A percentile compares a stretch with the other conserved stretches of the same genome.
Evolutionary conservation across 1,139 yeast species (phyloP).

Genomic region (Nadsonia starkeyi-henricii): DNA sequence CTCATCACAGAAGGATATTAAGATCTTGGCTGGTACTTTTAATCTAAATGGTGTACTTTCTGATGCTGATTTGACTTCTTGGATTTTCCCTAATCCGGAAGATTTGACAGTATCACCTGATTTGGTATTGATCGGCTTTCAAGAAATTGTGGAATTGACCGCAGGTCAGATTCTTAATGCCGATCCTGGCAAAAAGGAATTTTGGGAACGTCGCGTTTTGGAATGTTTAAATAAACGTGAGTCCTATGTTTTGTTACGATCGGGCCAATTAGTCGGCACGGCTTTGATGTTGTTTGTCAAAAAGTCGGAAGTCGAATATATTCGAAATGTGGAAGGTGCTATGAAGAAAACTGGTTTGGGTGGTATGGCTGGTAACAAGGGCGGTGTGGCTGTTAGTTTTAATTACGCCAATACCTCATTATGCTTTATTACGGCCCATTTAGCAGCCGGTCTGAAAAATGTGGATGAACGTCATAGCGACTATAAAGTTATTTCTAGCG

Average conservation of each 20-base stretch:
- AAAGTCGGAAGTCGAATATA: conserved; percentile 43
- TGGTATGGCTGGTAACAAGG: conserved; percentile 85
- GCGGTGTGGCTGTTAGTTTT: conserved; percentile 79
- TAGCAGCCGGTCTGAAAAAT: conserved; percentile 86
- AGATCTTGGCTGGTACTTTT: conserved; percentile 70
- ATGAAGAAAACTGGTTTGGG: conserved; percentile 82
- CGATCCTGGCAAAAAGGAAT: conserved; percentile 53
- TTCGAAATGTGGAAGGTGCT: conserved; percentile 67
- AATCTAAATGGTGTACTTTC: conserved; percentile 68
- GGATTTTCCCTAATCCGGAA: conserved; percentile 63
- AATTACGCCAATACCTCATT: conserved; percentile 63
- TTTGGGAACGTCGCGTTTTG: conserved; percentile 68
- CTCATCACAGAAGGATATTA: conserved; percentile 45
- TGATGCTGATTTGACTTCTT: conserved; percentile 45
- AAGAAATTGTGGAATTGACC: conserved; percentile 83
- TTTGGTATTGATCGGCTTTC: conserved; percentile 69
- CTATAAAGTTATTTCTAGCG: conserved; percentile 65
- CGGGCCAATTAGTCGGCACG: conserved; percentile 91
- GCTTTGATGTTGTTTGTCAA: conserved; percentile 60
- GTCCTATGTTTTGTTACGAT: conserved; percentile 58
- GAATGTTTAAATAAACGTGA: conserved; percentile 39
- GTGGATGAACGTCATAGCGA: conserved; percentile 81
- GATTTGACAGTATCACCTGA: conserved; percentile 35
- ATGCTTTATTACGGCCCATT: conserved; percentile 78
- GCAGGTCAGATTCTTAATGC: conserved; percentile 82